phyloP scores from a whole-genome alignment of 2,329 filamentous ascomycete genomes.

The Fusarium chuoi region DNA sequence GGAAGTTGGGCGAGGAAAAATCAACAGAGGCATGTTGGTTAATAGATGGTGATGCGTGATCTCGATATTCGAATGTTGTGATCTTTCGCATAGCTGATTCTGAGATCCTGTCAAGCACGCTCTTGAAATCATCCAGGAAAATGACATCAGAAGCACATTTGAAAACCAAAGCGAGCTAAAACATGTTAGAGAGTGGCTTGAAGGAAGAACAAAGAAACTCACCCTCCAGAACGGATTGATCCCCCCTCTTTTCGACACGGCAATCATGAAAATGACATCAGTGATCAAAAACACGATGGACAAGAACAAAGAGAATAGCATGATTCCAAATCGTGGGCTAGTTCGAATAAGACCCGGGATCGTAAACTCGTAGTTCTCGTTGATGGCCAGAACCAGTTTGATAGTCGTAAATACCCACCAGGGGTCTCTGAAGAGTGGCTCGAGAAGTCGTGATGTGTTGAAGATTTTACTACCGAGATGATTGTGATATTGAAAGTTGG shows the following conservation, averaged over 20 bases:
- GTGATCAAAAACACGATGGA: constrained; percentile 15
- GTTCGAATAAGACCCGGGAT: constrained; percentile 13
- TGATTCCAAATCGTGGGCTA: constrained; percentile 22
- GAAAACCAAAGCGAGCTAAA: constrained; percentile 19
- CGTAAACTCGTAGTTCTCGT: constrained; percentile 30
- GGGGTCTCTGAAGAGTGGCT: constrained; percentile 18
- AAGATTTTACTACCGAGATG: constrained; percentile 16
- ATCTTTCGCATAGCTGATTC: constrained; percentile 32
- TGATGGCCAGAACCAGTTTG: constrained; percentile 21
- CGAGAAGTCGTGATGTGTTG: constrained; percentile 9
- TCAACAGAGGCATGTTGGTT: background rate
- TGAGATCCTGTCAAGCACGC: constrained; percentile 17
- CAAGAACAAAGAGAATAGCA: constrained; percentile 21
- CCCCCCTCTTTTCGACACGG: constrained; percentile 18
- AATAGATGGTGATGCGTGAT: background rate
- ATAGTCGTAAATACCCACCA: constrained; percentile 30
- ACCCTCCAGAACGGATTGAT: constrained; percentile 31
- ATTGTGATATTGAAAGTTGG: constrained; percentile 29
- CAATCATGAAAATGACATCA: constrained; percentile 28
- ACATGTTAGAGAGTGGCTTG: background rate
- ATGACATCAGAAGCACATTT: constrained; percentile 33
- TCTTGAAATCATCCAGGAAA: constrained; percentile 28
- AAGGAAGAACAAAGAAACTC: background rate
- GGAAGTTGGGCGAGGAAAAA: background rate
- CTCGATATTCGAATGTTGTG: constrained; percentile 12